Percentiles rank a stretch among this genome's conserved stretches.
phyloP scores from a whole-genome alignment of 2,329 filamentous ascomycete species.

The Penicillium sp. region DNA sequence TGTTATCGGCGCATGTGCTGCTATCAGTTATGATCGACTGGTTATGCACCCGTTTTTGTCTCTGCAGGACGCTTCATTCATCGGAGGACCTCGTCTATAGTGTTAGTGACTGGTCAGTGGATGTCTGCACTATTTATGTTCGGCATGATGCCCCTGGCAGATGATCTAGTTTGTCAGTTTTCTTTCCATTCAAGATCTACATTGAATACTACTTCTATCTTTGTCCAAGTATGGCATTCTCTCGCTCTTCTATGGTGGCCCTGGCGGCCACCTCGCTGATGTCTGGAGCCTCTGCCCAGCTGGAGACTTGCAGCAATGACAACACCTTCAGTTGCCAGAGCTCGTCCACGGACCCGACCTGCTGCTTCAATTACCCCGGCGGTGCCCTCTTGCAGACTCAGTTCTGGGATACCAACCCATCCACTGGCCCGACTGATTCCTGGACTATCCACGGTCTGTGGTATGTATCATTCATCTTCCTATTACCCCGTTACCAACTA shows the following conservation, averaged over 20 bases:
- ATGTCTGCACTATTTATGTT: constrained; percentile 3
- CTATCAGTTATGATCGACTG: constrained; percentile 24
- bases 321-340: constrained; percentile 63
- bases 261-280: constrained; percentile 31
- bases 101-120: background rate
- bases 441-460: constrained; percentile 66
- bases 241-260: constrained; percentile 32
- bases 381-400: constrained; percentile 64
- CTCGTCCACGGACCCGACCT: constrained; percentile 56
- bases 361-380: constrained; percentile 66
- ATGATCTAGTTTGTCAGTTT: background rate
- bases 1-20: constrained; percentile 39
- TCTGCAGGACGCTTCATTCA: constrained; percentile 4
- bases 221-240: constrained; percentile 28
- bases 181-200: background rate
- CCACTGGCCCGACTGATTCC: constrained; percentile 60
- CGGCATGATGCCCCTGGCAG: background rate
- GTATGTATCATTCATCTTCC: constrained; percentile 39
- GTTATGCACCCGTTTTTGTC: constrained; percentile 7
- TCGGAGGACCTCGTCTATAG: background rate
- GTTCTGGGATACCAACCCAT: constrained; percentile 65
- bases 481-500: background rate
- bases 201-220: background rate
- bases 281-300: constrained; percentile 31
- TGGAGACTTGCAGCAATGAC: constrained; percentile 40